A percentile compares a stretch with the other conserved stretches of the same genome.
These are phyloP conservation scores for Peniophora sp. DNA, from an alignment of 1,284 basidiomycete genomes.

Conservation along the genomic window DNA sequence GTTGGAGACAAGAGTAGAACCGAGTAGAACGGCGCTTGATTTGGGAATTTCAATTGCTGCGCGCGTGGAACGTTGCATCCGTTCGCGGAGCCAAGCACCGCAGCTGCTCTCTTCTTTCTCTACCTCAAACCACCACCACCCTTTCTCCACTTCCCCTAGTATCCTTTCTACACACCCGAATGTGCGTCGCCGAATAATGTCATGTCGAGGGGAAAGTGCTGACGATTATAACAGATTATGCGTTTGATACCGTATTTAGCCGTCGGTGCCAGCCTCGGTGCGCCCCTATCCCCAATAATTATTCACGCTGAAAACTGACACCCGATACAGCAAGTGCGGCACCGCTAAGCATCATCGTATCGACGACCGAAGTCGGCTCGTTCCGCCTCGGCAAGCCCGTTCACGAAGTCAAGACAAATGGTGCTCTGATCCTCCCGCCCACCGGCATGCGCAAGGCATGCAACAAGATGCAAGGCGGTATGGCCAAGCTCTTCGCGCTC, in stretches of 20 bases:
- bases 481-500: constrained; percentile 13
- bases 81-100: no score
- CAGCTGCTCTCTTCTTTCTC: background rate
- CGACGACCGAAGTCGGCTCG: constrained; percentile 18
- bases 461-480: constrained; percentile 13
- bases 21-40: no score
- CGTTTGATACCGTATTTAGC: constrained; percentile 2
- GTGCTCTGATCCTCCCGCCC: constrained; percentile 9
- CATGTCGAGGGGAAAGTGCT: background rate
- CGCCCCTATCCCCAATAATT: background rate
- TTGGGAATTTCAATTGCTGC: no score
- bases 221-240: background rate
- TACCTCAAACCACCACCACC: background rate
- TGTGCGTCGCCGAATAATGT: background rate
- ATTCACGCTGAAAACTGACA: constrained; percentile 20
- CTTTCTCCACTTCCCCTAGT: background rate
- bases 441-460: constrained; percentile 11
- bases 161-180: background rate
- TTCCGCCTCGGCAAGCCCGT: constrained; percentile 19
- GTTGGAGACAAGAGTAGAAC: no score
- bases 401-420: constrained; percentile 2
- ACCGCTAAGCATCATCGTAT: constrained; percentile 27
- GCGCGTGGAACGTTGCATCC: no score
- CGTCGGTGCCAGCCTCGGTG: constrained; percentile 21
- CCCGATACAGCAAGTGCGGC: constrained; percentile 22